phyloP scores from a whole-genome alignment of 2,329 filamentous ascomycete genomes.

The Microdochium paspali region DNA sequence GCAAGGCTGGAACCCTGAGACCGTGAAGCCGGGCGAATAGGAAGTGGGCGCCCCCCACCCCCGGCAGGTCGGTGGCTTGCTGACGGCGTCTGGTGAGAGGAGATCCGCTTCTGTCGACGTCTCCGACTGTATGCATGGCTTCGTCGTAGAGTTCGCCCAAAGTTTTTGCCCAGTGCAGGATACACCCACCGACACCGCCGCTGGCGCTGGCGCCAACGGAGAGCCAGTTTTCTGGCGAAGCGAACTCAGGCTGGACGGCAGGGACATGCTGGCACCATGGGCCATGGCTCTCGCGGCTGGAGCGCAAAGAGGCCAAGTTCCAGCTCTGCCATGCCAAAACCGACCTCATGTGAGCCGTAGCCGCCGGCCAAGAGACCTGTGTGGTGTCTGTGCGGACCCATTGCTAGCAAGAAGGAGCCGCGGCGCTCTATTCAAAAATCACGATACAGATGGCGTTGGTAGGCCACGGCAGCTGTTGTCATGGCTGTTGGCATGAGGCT shows the following conservation, averaged over 20 bases:
- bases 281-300: background rate
- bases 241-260: background rate
- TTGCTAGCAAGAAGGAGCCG: too few species aligned
- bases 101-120: background rate
- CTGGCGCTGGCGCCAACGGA: too few species aligned
- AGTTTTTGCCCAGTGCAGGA: background rate
- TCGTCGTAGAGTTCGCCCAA: background rate
- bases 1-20: background rate
- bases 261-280: background rate
- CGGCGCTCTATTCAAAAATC: too few species aligned
- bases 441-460: too few species aligned
- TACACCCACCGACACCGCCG: too few species aligned
- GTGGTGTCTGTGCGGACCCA: too few species aligned
- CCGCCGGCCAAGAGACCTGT: too few species aligned
- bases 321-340: too few species aligned
- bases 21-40: background rate
- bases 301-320: too few species aligned
- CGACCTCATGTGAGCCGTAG: too few species aligned
- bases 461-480: too few species aligned
- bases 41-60: background rate
- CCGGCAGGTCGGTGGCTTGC: background rate
- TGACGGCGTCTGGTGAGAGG: background rate
- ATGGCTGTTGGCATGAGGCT: background rate
- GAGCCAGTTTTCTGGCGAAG: background rate
- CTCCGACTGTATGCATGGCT: background rate